These are phyloP conservation scores for Colletotrichum tropicale DNA, from an alignment of 2,329 filamentous ascomycete species.

Conservation along the genomic window DNA sequence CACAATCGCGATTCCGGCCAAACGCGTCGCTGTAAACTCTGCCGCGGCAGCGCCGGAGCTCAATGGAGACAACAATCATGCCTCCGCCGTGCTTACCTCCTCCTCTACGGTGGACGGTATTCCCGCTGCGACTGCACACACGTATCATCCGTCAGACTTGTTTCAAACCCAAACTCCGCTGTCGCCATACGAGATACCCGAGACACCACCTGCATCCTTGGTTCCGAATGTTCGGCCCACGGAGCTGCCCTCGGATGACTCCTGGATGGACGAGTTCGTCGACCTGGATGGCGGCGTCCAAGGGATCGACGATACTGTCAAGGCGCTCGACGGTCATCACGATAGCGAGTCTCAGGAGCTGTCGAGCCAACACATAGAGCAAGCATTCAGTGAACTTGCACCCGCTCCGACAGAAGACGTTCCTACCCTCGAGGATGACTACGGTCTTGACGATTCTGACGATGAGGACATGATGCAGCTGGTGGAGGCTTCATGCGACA, in stretches of 20 bases:
- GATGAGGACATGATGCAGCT: background rate
- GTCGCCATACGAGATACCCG: background rate
- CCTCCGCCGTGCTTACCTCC: background rate
- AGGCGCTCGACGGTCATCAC: background rate
- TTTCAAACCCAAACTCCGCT: background rate
- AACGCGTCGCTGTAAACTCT: background rate
- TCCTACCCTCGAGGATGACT: background rate
- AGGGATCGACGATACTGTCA: background rate
- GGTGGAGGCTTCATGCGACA: background rate
- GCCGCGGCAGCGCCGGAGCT: background rate
- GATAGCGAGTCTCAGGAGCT: background rate
- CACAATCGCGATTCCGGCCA: background rate
- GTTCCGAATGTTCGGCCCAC: background rate
- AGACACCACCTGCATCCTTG: background rate
- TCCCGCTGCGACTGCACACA: background rate
- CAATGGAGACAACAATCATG: background rate
- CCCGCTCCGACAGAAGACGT: background rate
- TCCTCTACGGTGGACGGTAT: background rate
- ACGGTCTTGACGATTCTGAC: background rate
- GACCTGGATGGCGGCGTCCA: background rate
- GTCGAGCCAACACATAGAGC: background rate
- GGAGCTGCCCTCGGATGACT: background rate
- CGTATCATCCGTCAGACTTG: background rate
- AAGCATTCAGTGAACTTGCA: background rate
- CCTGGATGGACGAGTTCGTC: conserved; percentile 6